Percentiles rank a stretch among this genome's conserved stretches.
phyloP scores from a whole-genome alignment of 1,139 yeast genomes.

The Yamadazyma siamensis region DNA sequence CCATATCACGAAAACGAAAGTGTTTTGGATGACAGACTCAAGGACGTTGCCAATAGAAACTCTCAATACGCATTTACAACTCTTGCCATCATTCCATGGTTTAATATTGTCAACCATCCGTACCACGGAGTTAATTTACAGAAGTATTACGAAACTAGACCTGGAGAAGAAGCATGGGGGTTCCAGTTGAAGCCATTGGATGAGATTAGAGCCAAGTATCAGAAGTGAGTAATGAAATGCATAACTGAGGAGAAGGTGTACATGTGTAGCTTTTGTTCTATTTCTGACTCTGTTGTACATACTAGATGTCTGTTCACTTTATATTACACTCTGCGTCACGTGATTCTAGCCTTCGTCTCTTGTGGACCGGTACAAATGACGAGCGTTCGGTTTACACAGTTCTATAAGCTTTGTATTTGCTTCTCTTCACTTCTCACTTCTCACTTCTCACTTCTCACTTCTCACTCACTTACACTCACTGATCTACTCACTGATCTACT shows the following conservation, averaged over 20 bases:
- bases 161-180: constrained; percentile 52
- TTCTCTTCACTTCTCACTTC: neutral
- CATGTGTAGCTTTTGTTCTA: neutral
- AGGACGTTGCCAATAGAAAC: constrained; percentile 76
- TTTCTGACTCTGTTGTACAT: no score
- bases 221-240: constrained; percentile 15
- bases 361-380: no score
- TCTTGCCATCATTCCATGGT: constrained; percentile 73
- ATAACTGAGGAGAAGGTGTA: neutral
- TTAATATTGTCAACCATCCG: constrained; percentile 78
- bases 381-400: no score
- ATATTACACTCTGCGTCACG: no score
- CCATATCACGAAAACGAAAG: constrained; percentile 64
- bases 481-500: no score
- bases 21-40: constrained; percentile 63
- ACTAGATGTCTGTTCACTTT: no score
- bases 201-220: constrained; percentile 44
- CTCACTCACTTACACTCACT: no score
- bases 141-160: constrained; percentile 66
- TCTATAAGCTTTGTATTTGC: no score
- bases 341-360: no score
- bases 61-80: constrained; percentile 69
- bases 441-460: neutral
- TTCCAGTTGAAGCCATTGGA: constrained; percentile 40
- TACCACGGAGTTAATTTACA: constrained; percentile 76